phyloP scores from a whole-genome alignment of 2,329 filamentous ascomycete species.

The Thelonectria discophora region DNA sequence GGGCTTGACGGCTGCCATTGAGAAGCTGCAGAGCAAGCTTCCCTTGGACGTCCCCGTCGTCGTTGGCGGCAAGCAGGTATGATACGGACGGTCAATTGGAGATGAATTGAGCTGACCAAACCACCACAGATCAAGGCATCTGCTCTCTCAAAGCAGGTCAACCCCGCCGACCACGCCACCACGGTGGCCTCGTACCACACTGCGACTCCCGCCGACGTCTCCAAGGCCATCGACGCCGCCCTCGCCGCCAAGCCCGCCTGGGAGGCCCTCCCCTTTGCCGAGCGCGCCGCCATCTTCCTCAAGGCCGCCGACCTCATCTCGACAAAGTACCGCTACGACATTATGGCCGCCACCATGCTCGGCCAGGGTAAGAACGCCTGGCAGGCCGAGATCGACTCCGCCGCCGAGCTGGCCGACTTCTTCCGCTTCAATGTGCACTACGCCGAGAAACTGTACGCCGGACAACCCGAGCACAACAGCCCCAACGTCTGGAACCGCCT shows the following conservation, averaged over 20 bases:
- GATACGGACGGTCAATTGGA: neutral
- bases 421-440: slow-evolving; percentile 94
- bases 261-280: slow-evolving; percentile 87
- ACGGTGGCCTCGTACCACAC: slow-evolving; percentile 86
- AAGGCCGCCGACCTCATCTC: slow-evolving; percentile 93
- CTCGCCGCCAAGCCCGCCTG: slow-evolving; percentile 86
- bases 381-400: slow-evolving; percentile 98
- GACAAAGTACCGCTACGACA: slow-evolving; percentile 93
- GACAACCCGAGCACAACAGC: slow-evolving; percentile 86
- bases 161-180: slow-evolving; percentile 82
- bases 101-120: slow-evolving; percentile 5
- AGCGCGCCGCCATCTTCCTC: slow-evolving; percentile 91
- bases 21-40: slow-evolving; percentile 71
- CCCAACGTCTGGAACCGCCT: slow-evolving; percentile 90
- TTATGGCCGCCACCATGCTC: slow-evolving; percentile 95
- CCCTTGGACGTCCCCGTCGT: slow-evolving; percentile 84
- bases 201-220: slow-evolving; percentile 79
- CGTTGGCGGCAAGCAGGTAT: slow-evolving; percentile 82
- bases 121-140: slow-evolving; percentile 69
- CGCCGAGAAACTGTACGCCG: slow-evolving; percentile 87
- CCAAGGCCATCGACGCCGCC: slow-evolving; percentile 82
- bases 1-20: slow-evolving; percentile 77
- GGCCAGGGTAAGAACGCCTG: slow-evolving; percentile 98
- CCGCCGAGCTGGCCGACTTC: slow-evolving; percentile 92
- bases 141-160: slow-evolving; percentile 74